These are phyloP conservation scores for Kwoniella mangroviensis DNA, from an alignment of 768 basidiomycete genomes.

Conservation along the genomic window DNA sequence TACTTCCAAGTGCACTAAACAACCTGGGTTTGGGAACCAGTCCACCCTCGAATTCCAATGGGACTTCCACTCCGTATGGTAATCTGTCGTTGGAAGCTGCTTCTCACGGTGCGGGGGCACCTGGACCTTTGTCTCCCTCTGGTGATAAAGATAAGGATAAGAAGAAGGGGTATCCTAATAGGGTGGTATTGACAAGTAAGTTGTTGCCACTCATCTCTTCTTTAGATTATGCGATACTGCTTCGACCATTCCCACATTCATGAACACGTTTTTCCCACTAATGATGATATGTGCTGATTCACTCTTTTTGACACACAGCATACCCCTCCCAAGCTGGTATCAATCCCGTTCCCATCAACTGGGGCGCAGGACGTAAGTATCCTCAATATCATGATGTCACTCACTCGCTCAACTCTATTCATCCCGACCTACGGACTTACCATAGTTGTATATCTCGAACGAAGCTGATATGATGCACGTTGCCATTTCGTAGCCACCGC, in stretches of 20 bases:
- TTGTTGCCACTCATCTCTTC: background rate
- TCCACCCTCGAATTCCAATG: slow-evolving; percentile 12
- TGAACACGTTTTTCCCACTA: too few relatives aligned
- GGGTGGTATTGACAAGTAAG: slow-evolving; percentile 36
- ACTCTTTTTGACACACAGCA: slow-evolving; percentile 57
- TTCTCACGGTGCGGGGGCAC: slow-evolving; percentile 30
- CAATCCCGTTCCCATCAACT: slow-evolving; percentile 73
- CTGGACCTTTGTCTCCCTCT: slow-evolving; percentile 32
- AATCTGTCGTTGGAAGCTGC: slow-evolving; percentile 37
- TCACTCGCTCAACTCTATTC: too few relatives aligned
- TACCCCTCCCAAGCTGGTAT: slow-evolving; percentile 95
- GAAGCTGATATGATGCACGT: background rate
- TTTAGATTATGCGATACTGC: too few relatives aligned
- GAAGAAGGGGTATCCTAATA: slow-evolving; percentile 28
- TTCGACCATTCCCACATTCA: too few relatives aligned
- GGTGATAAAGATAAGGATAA: slow-evolving; percentile 4
- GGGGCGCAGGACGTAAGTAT: slow-evolving; percentile 68
- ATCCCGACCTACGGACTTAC: too few relatives aligned
- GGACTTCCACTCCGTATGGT: slow-evolving; percentile 36
- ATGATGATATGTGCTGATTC: background rate
- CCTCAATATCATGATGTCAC: background rate
- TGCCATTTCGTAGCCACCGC: slow-evolving; percentile 59
- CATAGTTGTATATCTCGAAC: background rate
- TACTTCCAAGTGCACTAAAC: background rate
- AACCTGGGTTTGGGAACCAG: background rate